Percentiles rank a stretch among this genome's conserved stretches.
Evolutionary conservation across 2,329 filamentous ascomycete species (phyloP).

Genomic region (Colletotrichum gloeosporioides): DNA sequence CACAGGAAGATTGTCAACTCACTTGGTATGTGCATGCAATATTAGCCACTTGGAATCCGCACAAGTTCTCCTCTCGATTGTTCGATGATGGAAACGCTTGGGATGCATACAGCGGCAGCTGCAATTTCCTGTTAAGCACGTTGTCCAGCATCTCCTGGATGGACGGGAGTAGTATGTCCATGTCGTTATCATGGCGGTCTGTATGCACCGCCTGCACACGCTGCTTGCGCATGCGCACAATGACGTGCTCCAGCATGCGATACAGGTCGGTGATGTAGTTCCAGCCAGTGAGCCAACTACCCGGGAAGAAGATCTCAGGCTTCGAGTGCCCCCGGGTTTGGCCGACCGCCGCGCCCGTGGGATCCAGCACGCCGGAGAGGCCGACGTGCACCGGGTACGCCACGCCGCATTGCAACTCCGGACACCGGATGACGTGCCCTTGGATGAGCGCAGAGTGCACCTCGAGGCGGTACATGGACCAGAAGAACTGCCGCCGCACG

Average conservation of each 20-base stretch:
- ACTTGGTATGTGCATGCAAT: conserved; percentile 37
- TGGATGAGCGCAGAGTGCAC: conserved; percentile 60
- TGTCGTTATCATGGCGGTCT: neutral
- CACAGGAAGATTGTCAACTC: neutral
- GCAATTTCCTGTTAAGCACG: conserved; percentile 7
- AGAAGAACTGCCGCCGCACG: conserved; percentile 42
- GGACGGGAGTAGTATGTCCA: conserved; percentile 10
- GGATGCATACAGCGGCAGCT: conserved; percentile 4
- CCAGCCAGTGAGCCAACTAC: conserved; percentile 58
- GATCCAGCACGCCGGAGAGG: conserved; percentile 5
- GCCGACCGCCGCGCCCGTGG: neutral
- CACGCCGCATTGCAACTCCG: conserved; percentile 22
- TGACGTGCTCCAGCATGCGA: conserved; percentile 57
- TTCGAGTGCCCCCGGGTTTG: neutral
- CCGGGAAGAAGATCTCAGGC: neutral
- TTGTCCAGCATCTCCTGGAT: conserved; percentile 12
- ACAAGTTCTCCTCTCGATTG: conserved; percentile 30
- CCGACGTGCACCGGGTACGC: conserved; percentile 12
- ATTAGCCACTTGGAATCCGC: conserved; percentile 40
- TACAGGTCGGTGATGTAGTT: conserved; percentile 64
- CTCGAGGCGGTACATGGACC: conserved; percentile 64
- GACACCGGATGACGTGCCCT: conserved; percentile 29
- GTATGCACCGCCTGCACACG: conserved; percentile 15
- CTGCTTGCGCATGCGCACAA: conserved; percentile 26
- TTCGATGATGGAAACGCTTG: conserved; percentile 2